phyloP scores from a whole-genome alignment of 2,329 filamentous ascomycete species.

The Diaporthe longicolla region DNA sequence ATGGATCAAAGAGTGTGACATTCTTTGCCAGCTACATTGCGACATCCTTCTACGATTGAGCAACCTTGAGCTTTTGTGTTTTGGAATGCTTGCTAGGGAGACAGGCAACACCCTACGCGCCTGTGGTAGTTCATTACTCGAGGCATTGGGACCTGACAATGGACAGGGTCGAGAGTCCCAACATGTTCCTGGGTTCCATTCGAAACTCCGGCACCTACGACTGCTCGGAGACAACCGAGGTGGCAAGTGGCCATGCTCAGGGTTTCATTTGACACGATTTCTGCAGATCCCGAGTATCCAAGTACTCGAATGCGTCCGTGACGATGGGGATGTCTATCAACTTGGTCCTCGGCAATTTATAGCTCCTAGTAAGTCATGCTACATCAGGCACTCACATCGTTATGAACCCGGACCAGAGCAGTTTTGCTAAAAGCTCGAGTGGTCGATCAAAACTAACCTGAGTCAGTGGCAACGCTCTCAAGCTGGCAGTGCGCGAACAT shows the following conservation, averaged over 20 bases:
- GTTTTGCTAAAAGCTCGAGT: background rate
- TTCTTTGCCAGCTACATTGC: background rate
- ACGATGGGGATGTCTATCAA: background rate
- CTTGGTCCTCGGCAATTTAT: background rate
- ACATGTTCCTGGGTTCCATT: background rate
- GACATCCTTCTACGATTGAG: background rate
- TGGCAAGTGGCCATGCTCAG: accelerated
- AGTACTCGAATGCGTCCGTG: background rate
- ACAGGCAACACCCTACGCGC: too few relatives aligned
- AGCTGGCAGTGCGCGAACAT: background rate
- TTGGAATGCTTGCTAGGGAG: background rate
- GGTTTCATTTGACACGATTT: accelerated
- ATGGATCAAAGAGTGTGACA: too few relatives aligned
- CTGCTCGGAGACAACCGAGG: background rate
- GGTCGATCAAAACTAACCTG: background rate
- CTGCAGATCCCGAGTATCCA: background rate
- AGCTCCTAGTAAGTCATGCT: background rate
- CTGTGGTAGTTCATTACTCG: too few relatives aligned
- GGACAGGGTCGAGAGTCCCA: background rate
- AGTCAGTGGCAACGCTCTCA: background rate
- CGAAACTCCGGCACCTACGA: background rate
- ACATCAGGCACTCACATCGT: too few relatives aligned
- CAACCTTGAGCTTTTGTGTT: background rate
- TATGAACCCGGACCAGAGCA: too few relatives aligned
- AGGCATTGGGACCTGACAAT: background rate